Conservation (phyloP, 1,284 basidiomycete species). For the Sporisorium reilianum region DNA sequence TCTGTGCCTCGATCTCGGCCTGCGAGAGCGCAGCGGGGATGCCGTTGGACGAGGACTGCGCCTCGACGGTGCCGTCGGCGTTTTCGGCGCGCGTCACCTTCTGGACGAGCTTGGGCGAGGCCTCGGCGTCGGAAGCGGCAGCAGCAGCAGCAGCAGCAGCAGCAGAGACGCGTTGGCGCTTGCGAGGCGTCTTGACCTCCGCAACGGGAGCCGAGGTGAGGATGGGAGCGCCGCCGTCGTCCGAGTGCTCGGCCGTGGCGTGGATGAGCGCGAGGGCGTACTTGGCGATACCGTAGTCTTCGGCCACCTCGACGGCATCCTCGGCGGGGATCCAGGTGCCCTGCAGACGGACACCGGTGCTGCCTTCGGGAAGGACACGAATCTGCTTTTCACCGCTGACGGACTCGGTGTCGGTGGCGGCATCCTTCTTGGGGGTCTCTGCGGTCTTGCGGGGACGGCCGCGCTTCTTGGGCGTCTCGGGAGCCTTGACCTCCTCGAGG, state of each 20-base stretch:
- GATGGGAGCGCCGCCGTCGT: conserved; percentile 53
- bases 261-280: conserved; percentile 78
- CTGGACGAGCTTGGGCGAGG: conserved; percentile 49
- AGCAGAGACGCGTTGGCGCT: conserved; percentile 41
- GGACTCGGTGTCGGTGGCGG: conserved; percentile 39
- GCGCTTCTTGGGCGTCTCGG: conserved; percentile 51
- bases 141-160: conserved; percentile 39
- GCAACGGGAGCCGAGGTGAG: conserved; percentile 46
- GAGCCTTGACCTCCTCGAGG: conserved; percentile 71
- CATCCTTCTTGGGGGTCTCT: conserved; percentile 45
- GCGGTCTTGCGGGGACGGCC: conserved; percentile 51
- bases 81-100: conserved; percentile 41
- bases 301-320: conserved; percentile 78
- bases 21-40: conserved; percentile 45
- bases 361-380: conserved; percentile 57
- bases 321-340: conserved; percentile 87
- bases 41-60: conserved; percentile 22
- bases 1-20: conserved; percentile 64
- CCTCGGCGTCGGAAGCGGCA: conserved; percentile 26
- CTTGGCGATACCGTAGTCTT: conserved; percentile 75
- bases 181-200: conserved; percentile 47
- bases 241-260: conserved; percentile 79
- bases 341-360: conserved; percentile 76
- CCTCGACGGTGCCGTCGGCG: conserved; percentile 43
- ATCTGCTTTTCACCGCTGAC: conserved; percentile 32